phyloP scores from a whole-genome alignment of 495 filamentous ascomycete species.

The Gamarada debralockiae region DNA sequence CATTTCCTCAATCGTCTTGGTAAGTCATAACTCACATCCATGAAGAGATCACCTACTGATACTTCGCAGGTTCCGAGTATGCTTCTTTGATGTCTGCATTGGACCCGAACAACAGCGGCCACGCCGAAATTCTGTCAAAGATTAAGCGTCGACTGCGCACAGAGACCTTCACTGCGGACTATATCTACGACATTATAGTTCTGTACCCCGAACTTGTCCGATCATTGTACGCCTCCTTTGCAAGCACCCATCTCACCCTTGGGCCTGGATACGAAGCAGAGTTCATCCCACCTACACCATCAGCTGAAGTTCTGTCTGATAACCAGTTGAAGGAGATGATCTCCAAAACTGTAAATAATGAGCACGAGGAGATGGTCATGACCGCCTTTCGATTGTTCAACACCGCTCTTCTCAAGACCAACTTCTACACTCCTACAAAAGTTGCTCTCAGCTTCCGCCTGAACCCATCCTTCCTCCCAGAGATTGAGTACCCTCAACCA shows the following conservation, averaged over 20 bases:
- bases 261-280: conserved; percentile 57
- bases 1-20: conserved; percentile 95
- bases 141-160: conserved; percentile 93
- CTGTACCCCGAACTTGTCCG: conserved; percentile 86
- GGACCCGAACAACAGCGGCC: conserved; percentile 73
- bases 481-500: conserved; percentile 88
- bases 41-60: conserved; percentile 5
- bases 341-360: conserved; percentile 75
- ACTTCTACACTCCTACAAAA: conserved; percentile 99
- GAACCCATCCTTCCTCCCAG: conserved; percentile 82
- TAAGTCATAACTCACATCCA: conserved; percentile 8
- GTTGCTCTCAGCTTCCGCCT: conserved; percentile 96
- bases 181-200: conserved; percentile 94
- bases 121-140: conserved; percentile 89
- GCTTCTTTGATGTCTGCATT: conserved; percentile 78
- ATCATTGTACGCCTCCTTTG: conserved; percentile 86
- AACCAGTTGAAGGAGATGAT: conserved; percentile 76
- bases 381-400: conserved; percentile 96
- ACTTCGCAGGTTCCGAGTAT: conserved; percentile 66
- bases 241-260: conserved; percentile 83
- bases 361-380: conserved; percentile 98
- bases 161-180: conserved; percentile 96
- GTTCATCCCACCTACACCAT: conserved; percentile 61
- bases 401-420: conserved; percentile 85
- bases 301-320: conserved; percentile 77